Base-by-base conservation (phyloP, 176 grass and related monocot genomes). In the Rhipidocladum racemiflorum region DNA sequence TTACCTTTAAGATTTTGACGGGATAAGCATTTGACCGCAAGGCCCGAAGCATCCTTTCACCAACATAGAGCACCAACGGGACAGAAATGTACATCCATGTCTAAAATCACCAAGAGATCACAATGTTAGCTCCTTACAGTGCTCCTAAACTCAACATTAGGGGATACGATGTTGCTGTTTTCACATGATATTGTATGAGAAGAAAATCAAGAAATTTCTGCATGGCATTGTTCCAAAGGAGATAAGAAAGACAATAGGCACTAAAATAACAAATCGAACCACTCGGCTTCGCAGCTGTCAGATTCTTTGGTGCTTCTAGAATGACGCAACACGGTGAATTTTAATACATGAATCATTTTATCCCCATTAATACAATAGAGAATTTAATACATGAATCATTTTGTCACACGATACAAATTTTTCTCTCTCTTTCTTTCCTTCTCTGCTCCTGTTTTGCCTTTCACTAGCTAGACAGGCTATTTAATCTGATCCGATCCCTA, bases 51-150 rank as follows among this genome's bases (percentile, higher is more conserved):
- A 81, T 90, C 81, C 96, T 81, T 40, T 95, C 96, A 48, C 96
- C 96, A 1, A 91, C 80, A 32, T 99, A 99, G 39, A 95, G 69
- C 15, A 83, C 36, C 87, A 99, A 79, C 0, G 96, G 96, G 53
- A 99, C 72, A 14, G 92, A 85, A 66, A 99, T 93, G 89, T 99
- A 99, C 91, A 99, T 99, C 96, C 96, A 99, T 88, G 96, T 99
- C 96, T 99, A 90, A 40, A 85, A 85, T 63, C 39, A 75, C 32
- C 77, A 75, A 17, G 65, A 75, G 50, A 73, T 44, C 14, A 61
- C 18, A 80, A 40, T 54, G 57, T 77, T 39, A 87, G 59, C 4
- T 1, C 16, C 5, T 72, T 49, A 56, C 14, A 38, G 51, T 28
- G 11, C 8, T 36, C 60, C 61, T 38, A 35, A 48, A 39, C 46